Evolutionary conservation across 441 rosid genomes (phyloP), one percentile per base, ranked within the genome.

Genomic region (Biscutella laevigata): DNA sequence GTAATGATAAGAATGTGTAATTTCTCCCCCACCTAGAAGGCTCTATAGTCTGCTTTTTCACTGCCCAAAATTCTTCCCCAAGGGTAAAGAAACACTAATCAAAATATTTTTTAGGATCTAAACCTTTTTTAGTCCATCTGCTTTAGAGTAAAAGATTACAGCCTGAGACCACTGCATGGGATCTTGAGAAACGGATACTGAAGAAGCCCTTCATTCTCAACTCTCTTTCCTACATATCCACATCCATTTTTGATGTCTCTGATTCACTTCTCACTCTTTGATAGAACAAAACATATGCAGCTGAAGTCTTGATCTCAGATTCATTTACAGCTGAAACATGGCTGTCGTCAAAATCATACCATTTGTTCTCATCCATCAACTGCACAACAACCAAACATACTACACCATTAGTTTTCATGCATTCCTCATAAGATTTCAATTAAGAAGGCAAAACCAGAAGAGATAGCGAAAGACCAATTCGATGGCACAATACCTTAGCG

Each of bases 341-440:
- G 42, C 83, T 79, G 53, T 91, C 98, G 1, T 91, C 96, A 5
- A 91, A 91, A 57, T 78, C 78, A 72, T 91, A 91, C 98, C 98
- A 91, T 62, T 80, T 82, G 53, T 80, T 75, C 68, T 85, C 98
- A 33, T 91, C 94, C 50, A 82, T 72, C 77, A 85, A 65, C 96
- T 91, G 83, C 73, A n/a, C n/a, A n/a, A 67, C 4, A 66, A 50
- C 35, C 32, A 7, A 39, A 26, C 7, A 56, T 11, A 9, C 5
- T 12, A 20, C 44, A 39, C n/a, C 5, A 8, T 54, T 24, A 61
- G 43, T 49, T 24, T 32, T 13, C 22, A 39, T 8, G 39, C 12
- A 21, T 20, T 39, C 32, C 11, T 24, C n/a, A 57, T 12, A 15
- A 36, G 6, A 63, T 20, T 7, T n/a, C n/a, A n/a, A 10, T 35